Base-by-base conservation (phyloP, 495 filamentous ascomycete genomes). In the Immersiella caudata region DNA sequence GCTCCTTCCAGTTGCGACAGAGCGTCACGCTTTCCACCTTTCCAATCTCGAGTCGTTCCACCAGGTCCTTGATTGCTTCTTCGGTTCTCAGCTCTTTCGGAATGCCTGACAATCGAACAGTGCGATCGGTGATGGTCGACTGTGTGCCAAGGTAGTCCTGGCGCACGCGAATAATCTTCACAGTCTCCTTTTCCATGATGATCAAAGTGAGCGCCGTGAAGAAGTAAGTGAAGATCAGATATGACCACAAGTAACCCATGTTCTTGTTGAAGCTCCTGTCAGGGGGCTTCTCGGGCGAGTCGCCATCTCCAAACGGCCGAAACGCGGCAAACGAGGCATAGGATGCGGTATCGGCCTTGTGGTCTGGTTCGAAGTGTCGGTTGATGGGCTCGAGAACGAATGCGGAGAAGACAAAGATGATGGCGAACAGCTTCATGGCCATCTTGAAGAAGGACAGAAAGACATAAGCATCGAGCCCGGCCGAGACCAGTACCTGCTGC, bases 391-490 rank as follows among this genome's bases (percentile, higher is more conserved):
- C 88, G 67, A 99, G 89, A 3, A 99, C 86, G 1, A 86, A 82
- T 21, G 89, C 80, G 51, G 93, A 89, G 74, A 97, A 90, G 75
- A 96, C 84, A 58, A 96, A 87, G 62, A 95, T 88, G 50, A 89
- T 80, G 9, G 84, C 78, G 33, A 97, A 87, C 69, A 97, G 90
- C 69, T 91, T 90, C 59, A 93, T 91, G 20, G 95, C 89, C 85
- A 97, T 93, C 74, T 93, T 92, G 80, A 97, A 97, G 80, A 98
- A 98, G 24, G 88, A 87, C 14, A 99, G 83, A 71, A 98, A 97
- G 69, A 97, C 95, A 78, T 90, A 99, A 61, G 95, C 96, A 81
- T 99, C 96, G 55, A 99, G 82, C 0, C 96, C 96, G 14, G 94
- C 94, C 29, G 94, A 95, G 46, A 90, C 88, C 55, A 99, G 82